Conservation (phyloP, 352 stramenopile species). For the Phytophthora citricola region DNA sequence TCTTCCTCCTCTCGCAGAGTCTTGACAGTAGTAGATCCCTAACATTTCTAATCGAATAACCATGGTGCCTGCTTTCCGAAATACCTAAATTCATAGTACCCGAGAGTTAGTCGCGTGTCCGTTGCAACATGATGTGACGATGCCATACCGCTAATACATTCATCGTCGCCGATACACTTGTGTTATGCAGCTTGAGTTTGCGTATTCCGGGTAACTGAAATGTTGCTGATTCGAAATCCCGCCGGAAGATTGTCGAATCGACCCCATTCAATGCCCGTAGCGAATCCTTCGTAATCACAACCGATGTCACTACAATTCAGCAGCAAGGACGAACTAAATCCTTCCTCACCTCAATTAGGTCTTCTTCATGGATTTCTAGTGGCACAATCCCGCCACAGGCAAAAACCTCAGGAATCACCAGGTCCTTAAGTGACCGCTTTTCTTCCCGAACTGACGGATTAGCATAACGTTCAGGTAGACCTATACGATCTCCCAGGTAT, state of each 20-base stretch:
- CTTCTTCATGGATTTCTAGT: constrained; percentile 60
- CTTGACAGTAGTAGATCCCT: constrained; percentile 68
- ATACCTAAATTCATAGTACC: constrained; percentile 34
- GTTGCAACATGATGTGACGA: background rate
- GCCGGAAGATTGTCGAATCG: constrained; percentile 63
- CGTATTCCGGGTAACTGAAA: constrained; percentile 57
- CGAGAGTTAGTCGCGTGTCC: background rate
- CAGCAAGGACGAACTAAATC: background rate
- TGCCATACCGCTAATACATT: constrained; percentile 53
- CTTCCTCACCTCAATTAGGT: constrained; percentile 63
- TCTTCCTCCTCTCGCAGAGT: constrained; percentile 66
- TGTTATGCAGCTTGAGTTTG: constrained; percentile 48
- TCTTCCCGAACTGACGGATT: constrained; percentile 17
- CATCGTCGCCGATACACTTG: constrained; percentile 45
- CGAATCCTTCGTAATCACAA: constrained; percentile 47
- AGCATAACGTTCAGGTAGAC: constrained; percentile 24
- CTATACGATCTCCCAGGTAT: constrained; percentile 42
- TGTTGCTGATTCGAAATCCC: constrained; percentile 41
- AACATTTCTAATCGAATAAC: constrained; percentile 72
- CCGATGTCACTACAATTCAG: constrained; percentile 12
- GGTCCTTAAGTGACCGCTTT: constrained; percentile 28
- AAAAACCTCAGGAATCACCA: constrained; percentile 35
- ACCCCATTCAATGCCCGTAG: constrained; percentile 70
- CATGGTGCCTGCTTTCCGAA: constrained; percentile 57
- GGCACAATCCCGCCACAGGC: constrained; percentile 7